phyloP scores from a whole-genome alignment of 805 yeast species.

The Wickerhamiella alocasiicola region DNA sequence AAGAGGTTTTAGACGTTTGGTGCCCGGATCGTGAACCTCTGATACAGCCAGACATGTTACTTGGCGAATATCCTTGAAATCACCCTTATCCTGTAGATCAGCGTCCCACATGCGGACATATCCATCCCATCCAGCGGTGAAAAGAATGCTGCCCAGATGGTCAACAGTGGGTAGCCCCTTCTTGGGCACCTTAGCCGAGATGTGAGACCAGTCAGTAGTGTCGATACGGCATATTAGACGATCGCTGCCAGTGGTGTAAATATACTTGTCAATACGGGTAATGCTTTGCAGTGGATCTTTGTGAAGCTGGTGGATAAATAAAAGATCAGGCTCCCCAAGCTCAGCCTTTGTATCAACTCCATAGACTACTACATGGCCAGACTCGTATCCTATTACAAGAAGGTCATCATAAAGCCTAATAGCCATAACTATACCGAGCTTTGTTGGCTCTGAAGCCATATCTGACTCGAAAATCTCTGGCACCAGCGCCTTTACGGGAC shows the following conservation, averaged over 20 bases:
- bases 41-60: slow-evolving; percentile 8
- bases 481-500: slow-evolving; percentile 17
- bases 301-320: slow-evolving; percentile 18
- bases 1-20: slow-evolving; percentile 14
- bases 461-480: slow-evolving; percentile 17
- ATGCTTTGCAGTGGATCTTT: slow-evolving; percentile 27
- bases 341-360: background rate
- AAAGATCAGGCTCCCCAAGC: background rate
- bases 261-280: slow-evolving; percentile 12
- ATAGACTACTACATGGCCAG: slow-evolving; percentile 43
- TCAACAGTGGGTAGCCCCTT: slow-evolving; percentile 5
- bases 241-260: slow-evolving; percentile 7
- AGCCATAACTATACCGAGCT: slow-evolving; percentile 46
- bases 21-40: background rate
- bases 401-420: slow-evolving; percentile 40
- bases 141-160: slow-evolving; percentile 13
- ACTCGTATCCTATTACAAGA: slow-evolving; percentile 52
- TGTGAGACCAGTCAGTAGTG: background rate
- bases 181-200: background rate
- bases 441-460: slow-evolving; percentile 11
- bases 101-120: slow-evolving; percentile 23
- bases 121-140: slow-evolving; percentile 33
- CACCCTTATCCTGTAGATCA: background rate
- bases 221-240: slow-evolving; percentile 1
- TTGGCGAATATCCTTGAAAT: slow-evolving; percentile 14